These are phyloP conservation scores for Onygena corvina DNA, from an alignment of 2,329 filamentous ascomycete genomes.

Conservation along the genomic window DNA sequence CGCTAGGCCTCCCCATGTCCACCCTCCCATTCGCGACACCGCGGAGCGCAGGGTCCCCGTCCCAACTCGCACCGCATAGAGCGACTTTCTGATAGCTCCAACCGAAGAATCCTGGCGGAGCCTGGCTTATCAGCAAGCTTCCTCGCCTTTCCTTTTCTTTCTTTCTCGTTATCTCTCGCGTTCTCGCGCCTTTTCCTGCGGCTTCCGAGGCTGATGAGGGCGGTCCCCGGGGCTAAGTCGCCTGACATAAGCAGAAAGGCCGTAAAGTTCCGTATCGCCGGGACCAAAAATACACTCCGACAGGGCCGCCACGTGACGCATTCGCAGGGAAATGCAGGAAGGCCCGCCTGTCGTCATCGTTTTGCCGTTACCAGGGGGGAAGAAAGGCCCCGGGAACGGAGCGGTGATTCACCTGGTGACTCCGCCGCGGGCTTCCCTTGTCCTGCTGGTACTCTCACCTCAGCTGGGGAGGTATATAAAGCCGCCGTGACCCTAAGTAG, in stretches of 20 bases:
- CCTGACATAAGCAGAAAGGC: background rate
- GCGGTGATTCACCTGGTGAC: conserved; percentile 3
- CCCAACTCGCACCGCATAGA: no score
- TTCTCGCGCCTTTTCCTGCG: background rate
- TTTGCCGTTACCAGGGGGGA: conserved; percentile 4
- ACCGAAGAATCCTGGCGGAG: background rate
- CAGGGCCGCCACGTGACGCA: background rate
- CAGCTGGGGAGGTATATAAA: no score
- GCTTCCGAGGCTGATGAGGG: background rate
- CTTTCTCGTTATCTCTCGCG: background rate
- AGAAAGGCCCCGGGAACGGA: background rate
- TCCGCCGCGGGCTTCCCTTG: background rate
- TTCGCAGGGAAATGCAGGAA: background rate
- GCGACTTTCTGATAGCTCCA: background rate
- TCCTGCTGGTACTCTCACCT: background rate
- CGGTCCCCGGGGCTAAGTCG: background rate
- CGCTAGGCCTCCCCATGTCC: background rate
- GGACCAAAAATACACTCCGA: conserved; percentile 2
- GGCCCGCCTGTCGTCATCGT: conserved; percentile 2
- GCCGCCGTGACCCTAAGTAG: background rate
- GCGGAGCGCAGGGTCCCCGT: no score
- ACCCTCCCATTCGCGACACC: no score
- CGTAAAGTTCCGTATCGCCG: background rate
- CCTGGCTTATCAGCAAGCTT: background rate
- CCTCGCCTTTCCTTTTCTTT: background rate